Conservation (phyloP, 345 rosid genomes). For the Linum tenue region DNA sequence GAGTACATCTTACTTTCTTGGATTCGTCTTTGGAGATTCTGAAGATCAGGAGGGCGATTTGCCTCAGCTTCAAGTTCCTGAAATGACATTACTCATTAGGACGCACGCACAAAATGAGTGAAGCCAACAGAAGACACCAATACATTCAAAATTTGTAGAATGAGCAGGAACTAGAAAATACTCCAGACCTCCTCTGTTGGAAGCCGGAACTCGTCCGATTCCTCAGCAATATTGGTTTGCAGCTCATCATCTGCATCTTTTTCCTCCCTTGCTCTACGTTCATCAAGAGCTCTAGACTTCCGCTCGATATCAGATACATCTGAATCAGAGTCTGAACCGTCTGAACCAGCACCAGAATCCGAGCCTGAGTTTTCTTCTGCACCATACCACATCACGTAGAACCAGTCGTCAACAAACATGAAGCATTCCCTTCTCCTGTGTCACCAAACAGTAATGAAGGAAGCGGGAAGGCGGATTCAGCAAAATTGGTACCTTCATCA, state of each 20-base stretch:
- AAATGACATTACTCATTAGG: too few species aligned
- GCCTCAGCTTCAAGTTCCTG: constrained; percentile 86
- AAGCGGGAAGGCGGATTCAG: neutral
- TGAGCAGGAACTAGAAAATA: neutral
- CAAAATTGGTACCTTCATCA: constrained; percentile 31
- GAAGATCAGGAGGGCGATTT: constrained; percentile 66
- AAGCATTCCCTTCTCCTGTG: neutral
- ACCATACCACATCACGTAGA: neutral
- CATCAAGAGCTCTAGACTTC: constrained; percentile 46
- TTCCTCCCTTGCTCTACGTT: constrained; percentile 27
- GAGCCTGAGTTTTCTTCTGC: constrained; percentile 23
- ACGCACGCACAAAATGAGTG: constrained; percentile 5
- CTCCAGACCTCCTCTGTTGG: constrained; percentile 64
- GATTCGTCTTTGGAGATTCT: constrained; percentile 62
- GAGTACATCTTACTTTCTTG: too few species aligned
- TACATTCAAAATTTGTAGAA: constrained; percentile 4
- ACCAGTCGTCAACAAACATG: neutral
- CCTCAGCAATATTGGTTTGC: constrained; percentile 43
- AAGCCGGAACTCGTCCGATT: constrained; percentile 69
- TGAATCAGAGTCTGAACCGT: constrained; percentile 28
- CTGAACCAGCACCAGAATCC: constrained; percentile 21
- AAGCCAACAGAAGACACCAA: constrained; percentile 2
- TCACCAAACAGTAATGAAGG: neutral
- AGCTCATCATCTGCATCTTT: constrained; percentile 53
- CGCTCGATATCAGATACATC: constrained; percentile 52